phyloP scores from a whole-genome alignment of 495 filamentous ascomycete species.

The Melanomma pulvis-pyrius region DNA sequence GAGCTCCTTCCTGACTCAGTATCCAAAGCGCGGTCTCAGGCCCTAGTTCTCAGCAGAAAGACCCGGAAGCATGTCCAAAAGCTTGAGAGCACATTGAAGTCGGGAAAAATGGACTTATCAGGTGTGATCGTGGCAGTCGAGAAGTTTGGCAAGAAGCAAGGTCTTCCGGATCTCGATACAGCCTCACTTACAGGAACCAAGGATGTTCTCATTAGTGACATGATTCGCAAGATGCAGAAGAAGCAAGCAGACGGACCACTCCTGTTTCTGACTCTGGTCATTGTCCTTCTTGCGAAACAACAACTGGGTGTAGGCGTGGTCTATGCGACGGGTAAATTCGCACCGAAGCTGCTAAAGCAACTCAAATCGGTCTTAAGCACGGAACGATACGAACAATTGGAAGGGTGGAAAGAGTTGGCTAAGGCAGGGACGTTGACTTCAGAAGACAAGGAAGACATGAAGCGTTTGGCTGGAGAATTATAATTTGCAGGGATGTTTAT shows the following conservation, averaged over 20 bases:
- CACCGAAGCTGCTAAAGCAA: conserved; percentile 41
- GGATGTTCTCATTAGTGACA: conserved; percentile 22
- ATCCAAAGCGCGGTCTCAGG: conserved; percentile 24
- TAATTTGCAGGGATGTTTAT: background rate
- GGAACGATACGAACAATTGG: conserved; percentile 34
- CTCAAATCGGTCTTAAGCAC: conserved; percentile 24
- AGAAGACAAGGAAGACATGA: conserved; percentile 38
- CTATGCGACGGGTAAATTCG: conserved; percentile 42
- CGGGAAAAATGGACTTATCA: background rate
- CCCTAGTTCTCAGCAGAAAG: conserved; percentile 25
- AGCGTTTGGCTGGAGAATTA: conserved; percentile 14
- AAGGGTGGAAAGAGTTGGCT: conserved; percentile 38
- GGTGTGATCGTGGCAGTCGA: conserved; percentile 17
- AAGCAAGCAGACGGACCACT: conserved; percentile 37
- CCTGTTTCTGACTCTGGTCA: conserved; percentile 41
- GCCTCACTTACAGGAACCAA: conserved; percentile 14
- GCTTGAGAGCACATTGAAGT: conserved; percentile 15
- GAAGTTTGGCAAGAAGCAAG: conserved; percentile 31
- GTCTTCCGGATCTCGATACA: conserved; percentile 8
- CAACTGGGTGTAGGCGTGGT: conserved; percentile 31
- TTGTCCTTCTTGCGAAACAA: conserved; percentile 35
- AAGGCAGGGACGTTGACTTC: conserved; percentile 33
- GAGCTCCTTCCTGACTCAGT: conserved; percentile 38
- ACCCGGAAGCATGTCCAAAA: conserved; percentile 27
- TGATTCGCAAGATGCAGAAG: conserved; percentile 35